Evolutionary conservation across 768 basidiomycete species (phyloP), one percentile per base, ranked within the genome.

Genomic region (Amanita pseudoporphyria): DNA sequence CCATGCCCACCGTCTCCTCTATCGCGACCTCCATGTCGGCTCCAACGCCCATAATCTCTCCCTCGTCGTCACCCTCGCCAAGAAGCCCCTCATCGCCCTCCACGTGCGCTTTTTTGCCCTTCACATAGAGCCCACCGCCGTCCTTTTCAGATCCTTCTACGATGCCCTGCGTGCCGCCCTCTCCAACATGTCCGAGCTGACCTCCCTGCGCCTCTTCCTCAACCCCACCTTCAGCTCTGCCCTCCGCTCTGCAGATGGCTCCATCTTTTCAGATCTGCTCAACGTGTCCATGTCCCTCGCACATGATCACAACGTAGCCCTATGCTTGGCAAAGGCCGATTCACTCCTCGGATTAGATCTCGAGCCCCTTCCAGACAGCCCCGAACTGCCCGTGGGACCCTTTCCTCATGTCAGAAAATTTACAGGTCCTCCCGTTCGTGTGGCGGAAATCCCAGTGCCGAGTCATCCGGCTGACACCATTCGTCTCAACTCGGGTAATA

Each of bases 391-490:
- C 63, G 67, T 37, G 38, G 57, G 57, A 48, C 62, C 64, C 26
- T 53, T 74, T n/a, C 69, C 72, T 38, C 66, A 54, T 45, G 68
- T 88, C 49, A 63, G 66, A 44, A 76, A 79, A 37, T 81, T 87
- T 61, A 72, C 74, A 45, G 86, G 84, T 18, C 78, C 84, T 18
- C 78, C 84, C 16, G 67, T 76, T 28, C 64, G 71, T 44, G 71
- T 72, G 18, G 81, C 84, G 19, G 65, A 69, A 45, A 62, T 67
- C 21, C 65, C 87, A 56, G 71, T 84, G 3, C 82, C 82, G 38
- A 78, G 80, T 13, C 77, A 85, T 18, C 84, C 86, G 9, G 71
- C 87, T 33, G 66, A 76, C 53, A 73, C 72, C 58, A 71, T 88
- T 43, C 76, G 80, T 60, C 71, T 88, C 49, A 74, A 71, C 51